Evolutionary conservation across 2,329 filamentous ascomycete genomes (phyloP), one percentile per base, ranked within the genome.

Genomic region (Aspergillus bombycis): DNA sequence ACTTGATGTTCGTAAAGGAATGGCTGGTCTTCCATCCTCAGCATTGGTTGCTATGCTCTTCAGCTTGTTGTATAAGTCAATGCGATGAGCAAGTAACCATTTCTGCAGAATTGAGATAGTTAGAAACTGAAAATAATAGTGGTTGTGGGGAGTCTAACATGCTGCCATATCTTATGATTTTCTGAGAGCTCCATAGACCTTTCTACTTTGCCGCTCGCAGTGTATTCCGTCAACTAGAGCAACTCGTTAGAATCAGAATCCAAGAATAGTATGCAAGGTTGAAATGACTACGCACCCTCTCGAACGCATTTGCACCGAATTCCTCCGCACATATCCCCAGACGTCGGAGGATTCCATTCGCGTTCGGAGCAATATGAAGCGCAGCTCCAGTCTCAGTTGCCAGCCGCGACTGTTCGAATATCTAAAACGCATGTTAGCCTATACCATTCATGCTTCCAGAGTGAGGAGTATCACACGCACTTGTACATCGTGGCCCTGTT

Each of bases 311-410:
- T 2, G 55, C 57, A 1, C 57, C 55, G 41, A 56, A 62, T n/a
- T 64, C 43, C 34, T 63, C 61, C 0, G 78, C 72, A 34, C 70
- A 70, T 1, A 83, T 61, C 0, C 81, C 80, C 58, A 82, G 70
- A 32, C 80, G 74, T 12, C 75, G 71, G 1, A 89, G 76, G 2
- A 89, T 72, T 0, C 86, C 85, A 72, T 88, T 86, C 2, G 81
- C 77, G 67, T 89, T 90, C 0, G 87, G 86, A 0, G 84, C 81
- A 4, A 89, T 74, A 70, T 89, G 86, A 7, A 89, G 80, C 0
- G 87, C 86, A 1, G 87, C 86, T 0, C 86, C 87, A 0, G 79
- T 73, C 70, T 88, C 86, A 52, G 76, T 81, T 14, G 82, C 81
- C 26, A 87, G 81, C 1, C 77, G 75, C 0, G 85, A 87, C 71